Percentiles rank a stretch among this genome's conserved stretches.
Conservation (phyloP, 2,329 filamentous ascomycete species). For the Tolypocladium paradoxum region DNA sequence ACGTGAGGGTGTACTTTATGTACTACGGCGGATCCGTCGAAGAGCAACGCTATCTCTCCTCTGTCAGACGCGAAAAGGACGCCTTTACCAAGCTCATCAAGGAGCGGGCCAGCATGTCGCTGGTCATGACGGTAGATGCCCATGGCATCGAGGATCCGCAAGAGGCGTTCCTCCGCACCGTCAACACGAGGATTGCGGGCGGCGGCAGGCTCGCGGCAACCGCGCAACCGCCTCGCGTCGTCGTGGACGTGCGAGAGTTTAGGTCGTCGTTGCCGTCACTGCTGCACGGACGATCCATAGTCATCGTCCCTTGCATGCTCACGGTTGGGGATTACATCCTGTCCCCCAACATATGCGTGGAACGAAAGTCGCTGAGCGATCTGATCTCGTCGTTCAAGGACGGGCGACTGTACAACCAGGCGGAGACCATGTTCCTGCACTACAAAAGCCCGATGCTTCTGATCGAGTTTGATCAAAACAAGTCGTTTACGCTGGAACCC, state of each 20-base stretch:
- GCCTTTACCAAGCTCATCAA: constrained; percentile 91
- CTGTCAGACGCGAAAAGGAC: constrained; percentile 90
- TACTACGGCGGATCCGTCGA: constrained; percentile 94
- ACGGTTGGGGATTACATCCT: constrained; percentile 96
- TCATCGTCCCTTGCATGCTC: constrained; percentile 87
- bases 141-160: constrained; percentile 68
- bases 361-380: constrained; percentile 88
- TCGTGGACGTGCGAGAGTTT: constrained; percentile 95
- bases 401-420: constrained; percentile 83
- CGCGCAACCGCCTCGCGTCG: constrained; percentile 75
- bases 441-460: constrained; percentile 85
- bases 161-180: constrained; percentile 83
- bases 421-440: constrained; percentile 87
- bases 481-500: constrained; percentile 87
- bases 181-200: constrained; percentile 94
- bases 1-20: constrained; percentile 90
- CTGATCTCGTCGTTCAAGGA: constrained; percentile 86
- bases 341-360: constrained; percentile 81
- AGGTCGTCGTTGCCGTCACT: constrained; percentile 85
- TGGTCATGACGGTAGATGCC: constrained; percentile 68
- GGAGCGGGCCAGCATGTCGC: constrained; percentile 84
- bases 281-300: constrained; percentile 77
- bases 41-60: constrained; percentile 84
- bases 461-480: constrained; percentile 96
- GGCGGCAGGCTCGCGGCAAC: constrained; percentile 78